Conservation (phyloP, 2,329 filamentous ascomycete genomes). For the Aspergillus brasiliensis region DNA sequence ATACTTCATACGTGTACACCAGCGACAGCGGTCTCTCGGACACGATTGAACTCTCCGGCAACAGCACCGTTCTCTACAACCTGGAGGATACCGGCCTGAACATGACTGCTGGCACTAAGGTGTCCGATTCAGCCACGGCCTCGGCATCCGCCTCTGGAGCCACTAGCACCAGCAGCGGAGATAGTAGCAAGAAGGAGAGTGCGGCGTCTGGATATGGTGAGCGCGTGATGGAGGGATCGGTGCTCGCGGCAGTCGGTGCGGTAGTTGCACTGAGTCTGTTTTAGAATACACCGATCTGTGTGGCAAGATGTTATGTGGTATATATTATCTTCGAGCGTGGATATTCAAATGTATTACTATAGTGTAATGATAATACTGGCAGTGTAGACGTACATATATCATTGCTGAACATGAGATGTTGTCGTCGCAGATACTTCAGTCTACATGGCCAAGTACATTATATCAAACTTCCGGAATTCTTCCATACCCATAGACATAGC, state of each 20-base stretch:
- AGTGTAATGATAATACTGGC: too few species aligned
- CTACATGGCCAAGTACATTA: too few species aligned
- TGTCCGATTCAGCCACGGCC: background rate
- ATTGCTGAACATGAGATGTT: too few species aligned
- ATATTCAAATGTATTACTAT: too few species aligned
- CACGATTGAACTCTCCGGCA: conserved; percentile 1
- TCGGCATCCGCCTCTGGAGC: background rate
- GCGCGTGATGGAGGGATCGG: background rate
- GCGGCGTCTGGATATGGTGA: background rate
- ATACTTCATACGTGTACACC: conserved; percentile 2
- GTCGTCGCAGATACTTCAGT: too few species aligned
- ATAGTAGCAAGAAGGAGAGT: background rate
- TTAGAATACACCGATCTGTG: too few species aligned
- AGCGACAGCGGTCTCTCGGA: conserved; percentile 4
- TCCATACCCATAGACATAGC: too few species aligned
- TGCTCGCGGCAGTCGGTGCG: background rate
- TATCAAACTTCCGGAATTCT: too few species aligned
- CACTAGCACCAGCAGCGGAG: background rate
- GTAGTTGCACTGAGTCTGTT: background rate
- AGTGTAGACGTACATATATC: too few species aligned
- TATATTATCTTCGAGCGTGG: too few species aligned
- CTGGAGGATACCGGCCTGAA: conserved; percentile 5
- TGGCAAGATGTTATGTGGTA: too few species aligned
- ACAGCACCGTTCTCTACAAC: conserved; percentile 4
- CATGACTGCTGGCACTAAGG: conserved; percentile 2